Evolutionary conservation across 805 yeast species (phyloP), one percentile per base, ranked within the genome.

Genomic region (Metschnikowia henanensis): DNA sequence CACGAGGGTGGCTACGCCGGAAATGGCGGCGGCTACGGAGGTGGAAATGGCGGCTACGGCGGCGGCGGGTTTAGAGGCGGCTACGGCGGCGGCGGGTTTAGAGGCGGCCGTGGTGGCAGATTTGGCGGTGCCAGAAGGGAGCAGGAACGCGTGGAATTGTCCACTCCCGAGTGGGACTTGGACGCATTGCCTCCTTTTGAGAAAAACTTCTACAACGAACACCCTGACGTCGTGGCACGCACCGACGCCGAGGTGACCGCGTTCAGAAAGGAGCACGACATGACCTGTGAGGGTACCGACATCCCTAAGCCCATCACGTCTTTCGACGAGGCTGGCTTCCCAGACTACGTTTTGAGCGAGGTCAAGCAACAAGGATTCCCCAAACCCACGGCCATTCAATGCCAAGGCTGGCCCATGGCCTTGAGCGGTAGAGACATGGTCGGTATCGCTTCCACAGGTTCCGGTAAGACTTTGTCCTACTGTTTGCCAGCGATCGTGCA

Each of bases 351-450:
- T 35, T 77, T 94, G 62, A 75, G 70, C 47, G 97, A 92, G 76
- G 91, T 94, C 58, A 80, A 86, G 70, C 83, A 83, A 47, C 90
- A 87, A 71, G 98, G 98, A 49, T 94, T 94, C 75, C 94, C 84
- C 44, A 80, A 75, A 53, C 99, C 99, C 59, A 94, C 99, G 45
- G 90, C 89, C 55, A 94, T 94, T 62, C 99, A 94, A 76, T 89
- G 97, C 71, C 99, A 94, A 76, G 99, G 99, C 76, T 94, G 99
- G 99, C 99, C 99, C 52, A 94, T 94, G 99, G 99, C 99, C 62
- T 77, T 91, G 47, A 83, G 92, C 59, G 99, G 99, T 76, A 88
- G 98, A 75, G 98, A 94, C 68, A 86, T 94, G 92, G 87, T 94
- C 70, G 99, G 99, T 79, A 85, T 94, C 67, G 98, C 99, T 45